These are phyloP conservation scores for Entrophospora sp. DNA, from an alignment of 192 early-diverging fungal genomes.

Conservation along the genomic window DNA sequence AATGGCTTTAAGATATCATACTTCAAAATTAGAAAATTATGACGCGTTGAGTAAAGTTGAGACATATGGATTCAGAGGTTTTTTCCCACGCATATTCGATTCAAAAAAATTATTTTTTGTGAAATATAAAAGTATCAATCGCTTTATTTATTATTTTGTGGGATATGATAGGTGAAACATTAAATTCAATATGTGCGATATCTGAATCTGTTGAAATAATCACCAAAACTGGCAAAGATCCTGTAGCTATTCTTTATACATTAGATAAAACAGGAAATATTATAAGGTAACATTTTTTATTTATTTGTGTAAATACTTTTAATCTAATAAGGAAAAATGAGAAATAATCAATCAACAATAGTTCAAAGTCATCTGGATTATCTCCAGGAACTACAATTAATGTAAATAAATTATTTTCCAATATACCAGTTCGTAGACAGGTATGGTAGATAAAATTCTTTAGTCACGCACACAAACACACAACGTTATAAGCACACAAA, in stretches of 20 bases:
- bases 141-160: not conserved
- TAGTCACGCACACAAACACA: too few relatives aligned
- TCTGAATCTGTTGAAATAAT: conserved; percentile 22
- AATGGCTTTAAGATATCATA: conserved; percentile 29
- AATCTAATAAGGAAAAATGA: too few relatives aligned
- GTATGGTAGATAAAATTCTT: too few relatives aligned
- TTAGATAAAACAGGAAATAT: conserved; percentile 24
- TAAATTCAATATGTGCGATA: conserved; percentile 30
- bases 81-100: not conserved
- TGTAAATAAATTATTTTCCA: conserved; percentile 24
- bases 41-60: conserved; percentile 19
- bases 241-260: conserved; percentile 25
- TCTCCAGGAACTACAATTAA: conserved; percentile 25
- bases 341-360: too few relatives aligned
- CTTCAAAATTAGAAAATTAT: conserved; percentile 31
- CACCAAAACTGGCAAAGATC: conserved; percentile 26
- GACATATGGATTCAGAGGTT: conserved; percentile 35
- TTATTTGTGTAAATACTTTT: too few relatives aligned
- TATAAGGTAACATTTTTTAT: conserved; percentile 27
- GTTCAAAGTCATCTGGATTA: not conserved
- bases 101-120: too few relatives aligned
- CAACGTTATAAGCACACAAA: conserved; percentile 27
- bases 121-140: too few relatives aligned
- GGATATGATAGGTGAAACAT: conserved; percentile 27
- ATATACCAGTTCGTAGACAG: conserved; percentile 32